Evolutionary conservation across 2,329 filamentous ascomycete genomes (phyloP), one percentile per base, ranked within the genome.

Genomic region (Trichoderma arundinaceum): DNA sequence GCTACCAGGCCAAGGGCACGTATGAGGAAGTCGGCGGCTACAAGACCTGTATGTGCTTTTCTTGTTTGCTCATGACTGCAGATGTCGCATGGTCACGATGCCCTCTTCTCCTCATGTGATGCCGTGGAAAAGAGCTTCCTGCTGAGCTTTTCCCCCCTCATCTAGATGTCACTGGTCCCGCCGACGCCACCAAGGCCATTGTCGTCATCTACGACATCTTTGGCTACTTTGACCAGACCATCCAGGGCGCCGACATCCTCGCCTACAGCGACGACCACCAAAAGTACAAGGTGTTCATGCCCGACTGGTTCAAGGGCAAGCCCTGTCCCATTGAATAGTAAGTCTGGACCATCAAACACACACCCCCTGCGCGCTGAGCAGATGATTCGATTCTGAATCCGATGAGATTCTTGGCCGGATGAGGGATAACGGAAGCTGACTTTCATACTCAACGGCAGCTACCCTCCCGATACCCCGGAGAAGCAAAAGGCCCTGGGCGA

Each of bases 211-310:
- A 80, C 74, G 89, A 91, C 76, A 89, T 90, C 75, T 90, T 90
- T 72, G 88, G 89, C 71, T 88, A 89, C 83, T 90, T 85, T 73
- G 84, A 86, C 28, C 90, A 92, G 77, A 88, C 89, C 2, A 68
- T 91, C 10, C 89, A 91, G 75, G 90, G 89, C 28, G 87, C 88
- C 68, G 90, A 92, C 72, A 91, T 87, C 70, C 79, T 90, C 28
- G 82, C 86, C 51, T 80, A 79, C 52, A 80, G 82, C 67, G 82
- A 86, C 72, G 74, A 80, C 76, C 84, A 79, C 78, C 85, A 81
- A 76, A 87, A 91, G 74, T 95, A 96, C 82, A 88, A 88, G 71
- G 91, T 97, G 71, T 93, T 94, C 79, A 94, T 97, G 69, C 94
- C 94, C 33, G 94, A 97, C 80, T 94, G 92, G 84, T 96, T 97